Conservation (phyloP, 805 yeast genomes). For the Monosporozyma servazzii region DNA sequence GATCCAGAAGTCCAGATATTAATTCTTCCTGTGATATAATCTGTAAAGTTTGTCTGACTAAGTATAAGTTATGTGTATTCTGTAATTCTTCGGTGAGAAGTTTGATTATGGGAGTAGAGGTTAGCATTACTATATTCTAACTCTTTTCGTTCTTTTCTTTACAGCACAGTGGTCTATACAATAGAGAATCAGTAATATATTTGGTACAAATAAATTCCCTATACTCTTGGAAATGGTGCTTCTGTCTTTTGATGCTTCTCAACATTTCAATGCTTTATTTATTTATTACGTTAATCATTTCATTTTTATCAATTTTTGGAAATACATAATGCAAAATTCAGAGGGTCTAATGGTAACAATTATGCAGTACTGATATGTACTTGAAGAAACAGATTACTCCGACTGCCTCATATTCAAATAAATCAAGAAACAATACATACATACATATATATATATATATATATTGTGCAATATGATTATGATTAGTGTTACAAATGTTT, state of each 20-base stretch:
- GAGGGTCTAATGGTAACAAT: no score
- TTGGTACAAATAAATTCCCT: background rate
- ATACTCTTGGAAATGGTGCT: background rate
- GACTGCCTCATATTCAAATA: no score
- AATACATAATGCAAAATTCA: no score
- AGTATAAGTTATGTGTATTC: constrained; percentile 1
- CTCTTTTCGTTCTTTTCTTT: background rate
- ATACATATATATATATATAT: no score
- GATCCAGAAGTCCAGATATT: constrained; percentile 15
- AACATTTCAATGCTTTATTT: background rate
- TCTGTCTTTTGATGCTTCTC: background rate
- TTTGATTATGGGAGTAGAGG: background rate
- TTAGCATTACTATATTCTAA: background rate
- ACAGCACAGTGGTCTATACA: background rate
- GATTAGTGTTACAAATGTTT: no score
- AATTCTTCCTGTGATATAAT: constrained; percentile 13
- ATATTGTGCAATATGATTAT: no score
- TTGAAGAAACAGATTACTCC: no score
- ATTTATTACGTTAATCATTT: background rate
- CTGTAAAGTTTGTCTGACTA: constrained; percentile 18
- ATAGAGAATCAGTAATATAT: background rate
- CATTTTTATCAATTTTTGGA: background rate
- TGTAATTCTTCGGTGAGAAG: background rate
- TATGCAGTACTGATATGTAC: no score
- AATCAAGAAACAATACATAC: no score